Evolutionary conservation across 2,329 filamentous ascomycete species (phyloP).

Genomic region (Fusarium sarcochroum): DNA sequence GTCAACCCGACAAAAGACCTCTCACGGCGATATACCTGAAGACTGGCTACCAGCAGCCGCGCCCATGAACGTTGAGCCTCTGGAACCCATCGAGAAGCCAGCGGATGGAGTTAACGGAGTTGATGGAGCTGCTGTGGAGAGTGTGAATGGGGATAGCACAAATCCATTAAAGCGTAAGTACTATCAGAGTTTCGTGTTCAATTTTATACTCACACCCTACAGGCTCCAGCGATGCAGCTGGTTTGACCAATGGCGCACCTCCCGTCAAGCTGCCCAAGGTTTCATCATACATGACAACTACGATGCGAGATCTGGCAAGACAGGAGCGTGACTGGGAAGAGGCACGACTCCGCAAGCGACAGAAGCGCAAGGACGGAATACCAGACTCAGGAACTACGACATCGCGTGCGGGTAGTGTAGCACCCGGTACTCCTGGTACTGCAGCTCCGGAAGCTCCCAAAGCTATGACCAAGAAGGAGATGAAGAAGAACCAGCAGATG

Average conservation of each 20-base stretch:
- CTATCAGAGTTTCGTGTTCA: background rate
- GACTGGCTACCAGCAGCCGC: conserved; percentile 82
- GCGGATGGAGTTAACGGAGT: conserved; percentile 34
- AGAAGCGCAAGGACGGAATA: conserved; percentile 72
- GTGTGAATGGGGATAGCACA: conserved; percentile 67
- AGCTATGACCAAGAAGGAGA: conserved; percentile 88
- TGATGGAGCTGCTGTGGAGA: conserved; percentile 53
- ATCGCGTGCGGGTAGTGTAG: conserved; percentile 69
- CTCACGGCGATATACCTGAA: conserved; percentile 82
- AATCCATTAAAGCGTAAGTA: conserved; percentile 73
- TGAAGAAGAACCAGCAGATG: conserved; percentile 80
- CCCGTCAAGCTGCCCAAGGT: conserved; percentile 64
- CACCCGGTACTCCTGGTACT: conserved; percentile 72
- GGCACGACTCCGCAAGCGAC: conserved; percentile 75
- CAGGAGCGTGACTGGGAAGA: conserved; percentile 82
- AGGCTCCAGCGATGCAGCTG: conserved; percentile 59
- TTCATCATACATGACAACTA: conserved; percentile 65
- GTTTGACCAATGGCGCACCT: conserved; percentile 57
- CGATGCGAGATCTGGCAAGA: conserved; percentile 73
- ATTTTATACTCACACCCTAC: conserved; percentile 39
- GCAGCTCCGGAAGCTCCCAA: conserved; percentile 76
- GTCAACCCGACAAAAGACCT: conserved; percentile 79
- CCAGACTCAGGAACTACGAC: conserved; percentile 63
- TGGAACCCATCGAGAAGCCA: conserved; percentile 50
- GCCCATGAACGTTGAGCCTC: conserved; percentile 60